These are phyloP conservation scores for Sphaerulina populicola DNA, from an alignment of 2,329 filamentous ascomycete species.

Conservation along the genomic window DNA sequence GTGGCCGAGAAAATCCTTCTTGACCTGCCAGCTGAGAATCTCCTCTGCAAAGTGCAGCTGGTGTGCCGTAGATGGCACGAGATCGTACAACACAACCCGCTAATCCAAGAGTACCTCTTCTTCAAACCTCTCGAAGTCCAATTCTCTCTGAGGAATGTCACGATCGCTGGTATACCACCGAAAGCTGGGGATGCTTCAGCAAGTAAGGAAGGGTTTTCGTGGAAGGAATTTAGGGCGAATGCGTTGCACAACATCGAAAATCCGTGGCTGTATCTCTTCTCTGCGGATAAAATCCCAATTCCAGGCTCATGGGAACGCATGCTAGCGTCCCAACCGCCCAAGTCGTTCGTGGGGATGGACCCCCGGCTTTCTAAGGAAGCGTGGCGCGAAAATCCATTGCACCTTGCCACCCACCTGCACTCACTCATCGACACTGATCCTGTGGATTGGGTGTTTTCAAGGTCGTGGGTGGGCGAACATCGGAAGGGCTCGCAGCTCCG, in stretches of 20 bases:
- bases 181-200: no score
- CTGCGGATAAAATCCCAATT: not conserved
- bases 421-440: no score
- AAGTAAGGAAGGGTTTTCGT: not conserved
- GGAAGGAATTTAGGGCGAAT: not conserved
- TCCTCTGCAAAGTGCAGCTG: constrained; percentile 6
- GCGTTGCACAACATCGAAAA: not conserved
- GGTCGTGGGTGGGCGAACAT: no score
- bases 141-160: no score
- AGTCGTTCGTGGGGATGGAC: not conserved
- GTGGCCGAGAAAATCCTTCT: constrained; percentile 8
- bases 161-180: no score
- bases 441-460: no score
- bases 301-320: constrained; percentile 2
- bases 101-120: constrained; percentile 3
- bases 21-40: constrained; percentile 3
- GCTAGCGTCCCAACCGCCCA: not conserved
- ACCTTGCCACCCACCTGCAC: no score
- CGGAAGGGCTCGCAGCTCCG: no score
- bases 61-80: constrained; percentile 8
- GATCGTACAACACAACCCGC: not conserved
- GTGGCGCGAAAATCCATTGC: no score
- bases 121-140: not conserved
- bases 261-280: constrained; percentile 4
- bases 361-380: no score